phyloP scores from a whole-genome alignment of 2,329 filamentous ascomycete genomes.

The Thelonectria discophora region DNA sequence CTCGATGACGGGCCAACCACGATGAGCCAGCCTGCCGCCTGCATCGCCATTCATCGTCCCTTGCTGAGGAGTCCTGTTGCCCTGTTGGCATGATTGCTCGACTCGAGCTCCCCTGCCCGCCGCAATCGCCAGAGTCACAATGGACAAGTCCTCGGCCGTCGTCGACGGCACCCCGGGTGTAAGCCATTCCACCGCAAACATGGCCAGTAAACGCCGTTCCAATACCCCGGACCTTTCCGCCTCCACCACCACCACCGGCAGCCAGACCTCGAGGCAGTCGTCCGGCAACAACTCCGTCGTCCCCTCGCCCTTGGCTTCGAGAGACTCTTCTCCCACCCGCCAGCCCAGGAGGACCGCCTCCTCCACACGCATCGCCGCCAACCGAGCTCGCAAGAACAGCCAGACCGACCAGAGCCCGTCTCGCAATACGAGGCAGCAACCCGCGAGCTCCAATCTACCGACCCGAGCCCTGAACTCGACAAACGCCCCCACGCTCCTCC shows the following conservation, averaged over 20 bases:
- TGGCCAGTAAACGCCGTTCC: constrained; percentile 32
- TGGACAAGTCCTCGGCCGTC: constrained; percentile 48
- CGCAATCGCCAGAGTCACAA: constrained; percentile 41
- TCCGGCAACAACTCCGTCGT: constrained; percentile 49
- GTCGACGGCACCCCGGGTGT: constrained; percentile 39
- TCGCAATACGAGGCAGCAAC: constrained; percentile 59
- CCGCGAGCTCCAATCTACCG: constrained; percentile 68
- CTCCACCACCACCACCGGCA: constrained; percentile 38
- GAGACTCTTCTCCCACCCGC: constrained; percentile 60
- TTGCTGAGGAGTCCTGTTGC: constrained; percentile 45
- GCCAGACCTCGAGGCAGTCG: constrained; percentile 48
- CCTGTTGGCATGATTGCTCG: constrained; percentile 47
- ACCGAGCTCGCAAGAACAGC: constrained; percentile 72
- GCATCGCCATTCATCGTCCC: constrained; percentile 42
- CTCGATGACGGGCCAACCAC: constrained; percentile 48
- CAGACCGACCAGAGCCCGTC: constrained; percentile 70
- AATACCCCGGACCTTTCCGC: constrained; percentile 38
- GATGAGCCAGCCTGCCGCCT: constrained; percentile 46
- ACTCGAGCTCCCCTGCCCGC: constrained; percentile 41
- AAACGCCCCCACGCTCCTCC: constrained; percentile 72
- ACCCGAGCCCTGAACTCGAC: constrained; percentile 75
- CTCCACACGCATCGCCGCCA: constrained; percentile 48
- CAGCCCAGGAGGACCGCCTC: constrained; percentile 49
- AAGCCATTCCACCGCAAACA: constrained; percentile 32
- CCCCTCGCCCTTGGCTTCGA: constrained; percentile 51